Percentiles rank a stretch among this genome's conserved stretches.
These are phyloP conservation scores for Fusarium nisikadoi DNA, from an alignment of 2,329 filamentous ascomycete species.

Conservation along the genomic window DNA sequence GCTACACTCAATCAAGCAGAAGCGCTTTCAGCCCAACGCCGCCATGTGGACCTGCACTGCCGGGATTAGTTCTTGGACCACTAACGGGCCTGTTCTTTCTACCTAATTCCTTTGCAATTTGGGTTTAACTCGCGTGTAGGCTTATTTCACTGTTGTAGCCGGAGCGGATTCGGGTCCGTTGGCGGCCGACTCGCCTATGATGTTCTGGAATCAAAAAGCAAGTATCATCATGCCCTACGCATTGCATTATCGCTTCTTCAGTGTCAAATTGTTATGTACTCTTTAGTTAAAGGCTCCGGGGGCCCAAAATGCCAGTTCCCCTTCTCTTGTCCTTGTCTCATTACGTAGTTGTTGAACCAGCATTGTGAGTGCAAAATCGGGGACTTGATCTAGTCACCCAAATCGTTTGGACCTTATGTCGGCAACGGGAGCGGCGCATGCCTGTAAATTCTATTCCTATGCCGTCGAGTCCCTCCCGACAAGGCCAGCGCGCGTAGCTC, in stretches of 20 bases:
- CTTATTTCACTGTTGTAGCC: background rate
- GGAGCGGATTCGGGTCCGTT: background rate
- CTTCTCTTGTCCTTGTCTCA: rapidly evolving
- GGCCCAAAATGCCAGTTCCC: background rate
- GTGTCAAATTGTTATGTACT: background rate
- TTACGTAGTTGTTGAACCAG: rapidly evolving
- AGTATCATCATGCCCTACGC: background rate
- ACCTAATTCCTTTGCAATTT: background rate
- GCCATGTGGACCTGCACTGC: background rate
- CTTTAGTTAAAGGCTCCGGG: no score
- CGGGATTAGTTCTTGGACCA: background rate
- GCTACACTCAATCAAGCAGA: background rate
- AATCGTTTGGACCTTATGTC: background rate
- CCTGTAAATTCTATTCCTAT: background rate
- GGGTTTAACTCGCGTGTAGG: background rate
- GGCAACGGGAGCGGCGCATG: background rate
- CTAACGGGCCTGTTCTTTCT: background rate
- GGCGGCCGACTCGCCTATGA: background rate
- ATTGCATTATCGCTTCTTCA: rapidly evolving
- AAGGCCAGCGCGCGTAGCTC: background rate
- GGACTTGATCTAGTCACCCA: background rate
- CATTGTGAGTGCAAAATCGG: background rate
- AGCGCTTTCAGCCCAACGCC: background rate
- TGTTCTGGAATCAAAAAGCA: background rate
- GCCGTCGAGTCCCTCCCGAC: background rate